Percentiles rank a stretch among this genome's conserved stretches.
Evolutionary conservation across 169 alveolate species (phyloP).

Genomic region (Amoebophrya sp.): DNA sequence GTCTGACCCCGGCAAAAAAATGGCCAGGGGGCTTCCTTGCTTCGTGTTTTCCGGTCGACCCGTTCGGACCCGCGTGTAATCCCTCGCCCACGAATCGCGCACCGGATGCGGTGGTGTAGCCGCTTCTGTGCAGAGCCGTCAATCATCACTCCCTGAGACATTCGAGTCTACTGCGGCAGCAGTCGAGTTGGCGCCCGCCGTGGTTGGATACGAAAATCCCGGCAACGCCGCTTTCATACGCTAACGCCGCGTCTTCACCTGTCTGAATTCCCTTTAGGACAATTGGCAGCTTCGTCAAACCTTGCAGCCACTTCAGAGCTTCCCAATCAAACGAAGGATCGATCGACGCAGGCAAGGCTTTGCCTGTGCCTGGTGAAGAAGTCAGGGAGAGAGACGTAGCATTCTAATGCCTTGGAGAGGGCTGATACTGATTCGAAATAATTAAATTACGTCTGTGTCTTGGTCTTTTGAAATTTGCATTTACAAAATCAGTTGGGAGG

Average conservation of each 20-base stretch:
- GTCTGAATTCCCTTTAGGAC: background rate
- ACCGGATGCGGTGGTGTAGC: too few species aligned
- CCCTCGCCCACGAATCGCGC: too few species aligned
- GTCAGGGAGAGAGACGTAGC: too few species aligned
- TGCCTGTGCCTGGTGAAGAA: background rate
- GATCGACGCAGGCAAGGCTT: background rate
- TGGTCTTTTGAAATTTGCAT: too few species aligned
- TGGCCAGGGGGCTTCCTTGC: too few species aligned
- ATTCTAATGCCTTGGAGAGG: too few species aligned
- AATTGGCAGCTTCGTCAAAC: background rate
- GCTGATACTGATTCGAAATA: too few species aligned
- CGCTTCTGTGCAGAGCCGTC: too few species aligned
- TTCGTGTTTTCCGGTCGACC: too few species aligned
- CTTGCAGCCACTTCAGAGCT: background rate
- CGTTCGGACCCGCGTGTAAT: too few species aligned
- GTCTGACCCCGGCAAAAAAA: background rate
- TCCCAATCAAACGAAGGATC: background rate
- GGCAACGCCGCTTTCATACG: background rate
- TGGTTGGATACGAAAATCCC: constrained; percentile 52
- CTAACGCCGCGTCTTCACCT: background rate
- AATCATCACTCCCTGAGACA: constrained; percentile 23
- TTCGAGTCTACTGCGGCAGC: background rate
- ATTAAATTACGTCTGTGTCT: too few species aligned
- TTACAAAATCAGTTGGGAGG: too few species aligned
- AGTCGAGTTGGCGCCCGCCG: constrained; percentile 55